Evolutionary conservation across 148 eudicot genomes (phyloP).

Genomic region (Pharnaceum exiguum): DNA sequence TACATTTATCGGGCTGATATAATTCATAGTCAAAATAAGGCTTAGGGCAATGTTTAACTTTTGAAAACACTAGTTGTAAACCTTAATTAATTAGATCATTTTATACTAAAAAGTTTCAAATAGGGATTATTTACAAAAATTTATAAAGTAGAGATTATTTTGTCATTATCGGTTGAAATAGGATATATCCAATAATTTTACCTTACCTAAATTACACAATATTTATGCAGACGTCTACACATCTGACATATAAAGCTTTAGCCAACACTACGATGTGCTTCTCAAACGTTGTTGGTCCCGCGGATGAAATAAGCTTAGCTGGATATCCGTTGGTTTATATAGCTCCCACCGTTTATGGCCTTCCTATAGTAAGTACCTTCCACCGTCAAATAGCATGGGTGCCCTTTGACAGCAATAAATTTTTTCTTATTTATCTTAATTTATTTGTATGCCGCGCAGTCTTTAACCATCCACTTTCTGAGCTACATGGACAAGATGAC

Average conservation of each 20-base stretch:
- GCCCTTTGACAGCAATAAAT: background rate
- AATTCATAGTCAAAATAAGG: no score
- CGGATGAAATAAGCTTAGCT: constrained; percentile 53
- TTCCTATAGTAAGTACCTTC: constrained; percentile 38
- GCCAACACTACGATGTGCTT: constrained; percentile 41
- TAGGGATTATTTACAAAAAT: no score
- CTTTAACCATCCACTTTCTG: constrained; percentile 45
- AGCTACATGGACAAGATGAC: constrained; percentile 52
- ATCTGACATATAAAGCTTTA: constrained; percentile 15
- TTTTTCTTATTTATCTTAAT: no score
- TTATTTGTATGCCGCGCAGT: constrained; percentile 52
- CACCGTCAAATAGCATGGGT: background rate
- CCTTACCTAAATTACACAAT: background rate
- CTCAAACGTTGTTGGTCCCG: constrained; percentile 67
- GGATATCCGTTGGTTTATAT: constrained; percentile 51
- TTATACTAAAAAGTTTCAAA: no score
- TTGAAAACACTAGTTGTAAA: no score
- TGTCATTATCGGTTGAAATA: no score
- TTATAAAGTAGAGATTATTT: no score
- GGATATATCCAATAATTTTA: background rate
- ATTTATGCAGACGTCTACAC: constrained; percentile 28
- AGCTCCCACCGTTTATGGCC: constrained; percentile 63
- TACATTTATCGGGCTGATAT: no score
- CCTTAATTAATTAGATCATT: no score
- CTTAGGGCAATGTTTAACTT: no score